Base-by-base conservation (phyloP, 2,329 filamentous ascomycete genomes). In the Aureobasidium musti region DNA sequence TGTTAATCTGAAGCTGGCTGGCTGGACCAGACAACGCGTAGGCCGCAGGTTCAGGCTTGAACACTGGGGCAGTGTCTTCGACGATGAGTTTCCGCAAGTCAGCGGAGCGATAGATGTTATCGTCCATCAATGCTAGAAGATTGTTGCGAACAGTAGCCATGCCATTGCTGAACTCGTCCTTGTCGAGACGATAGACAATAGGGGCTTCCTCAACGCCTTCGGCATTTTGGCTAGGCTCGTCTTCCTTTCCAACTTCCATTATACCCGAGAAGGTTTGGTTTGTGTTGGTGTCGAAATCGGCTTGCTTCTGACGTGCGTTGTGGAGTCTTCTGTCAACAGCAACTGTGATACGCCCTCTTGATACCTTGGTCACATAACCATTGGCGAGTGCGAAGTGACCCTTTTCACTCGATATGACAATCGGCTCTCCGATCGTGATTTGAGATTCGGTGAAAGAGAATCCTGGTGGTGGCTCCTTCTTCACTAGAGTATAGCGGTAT, bases 101-200 rank as follows among this genome's bases (percentile, higher is more conserved):
- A 54, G 84, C 82, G 23, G 91, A 87, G 56, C 89, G 89, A 71
- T 87, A 89, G 1, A 89, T 82, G 50, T 87, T 86, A 70, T 92
- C 87, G 47, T 91, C 87, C 93, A 99, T 98, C 72, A 97, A 86
- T 71, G 93, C 91, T 37, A 98, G 87, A 1, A 99, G 84, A 72
- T 98, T 99, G 78, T 97, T 97, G 63, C 95, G 88, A 53, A 97
- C 91, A 35, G 90, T 90, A 3, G 95, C 92, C 91, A 99, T 96
- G 67, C 95, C 95, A 73, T 96, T 98, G 78, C 92, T 96, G 78
- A 99, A 99, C 74, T 99, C 95, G 73, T 99, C 95, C 76, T 97
- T 97, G 78, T 99, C 95, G 4, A 99, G 82, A 28, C 95, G 89
- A 73, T 97, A 99, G 57, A 87, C 82, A 6, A 90, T 79, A 4